Percentiles rank a stretch among this genome's conserved stretches.
phyloP scores from a whole-genome alignment of 2,329 filamentous ascomycete genomes.

The Alternaria rosae region DNA sequence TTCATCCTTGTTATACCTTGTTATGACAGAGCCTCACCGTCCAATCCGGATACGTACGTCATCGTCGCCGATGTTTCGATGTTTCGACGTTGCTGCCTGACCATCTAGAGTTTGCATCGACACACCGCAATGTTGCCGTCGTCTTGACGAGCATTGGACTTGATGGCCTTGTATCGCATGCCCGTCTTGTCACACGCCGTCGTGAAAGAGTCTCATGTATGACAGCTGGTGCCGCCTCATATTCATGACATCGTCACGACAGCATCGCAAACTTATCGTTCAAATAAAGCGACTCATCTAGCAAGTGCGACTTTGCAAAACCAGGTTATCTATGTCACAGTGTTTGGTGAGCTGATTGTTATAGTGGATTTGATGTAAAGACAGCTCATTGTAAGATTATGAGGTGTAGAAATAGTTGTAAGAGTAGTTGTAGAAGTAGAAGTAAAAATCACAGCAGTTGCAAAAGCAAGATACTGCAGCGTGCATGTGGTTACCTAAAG shows the following conservation, averaged over 20 bases:
- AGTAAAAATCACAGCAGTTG: not conserved
- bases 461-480: not conserved
- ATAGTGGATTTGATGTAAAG: rapidly evolving
- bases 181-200: not conserved
- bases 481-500: not conserved
- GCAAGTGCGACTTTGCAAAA: not conserved
- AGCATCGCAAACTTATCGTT: not conserved
- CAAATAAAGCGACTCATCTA: rapidly evolving
- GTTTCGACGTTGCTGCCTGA: not conserved
- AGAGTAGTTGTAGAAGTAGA: not conserved
- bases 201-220: not conserved
- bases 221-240: not conserved
- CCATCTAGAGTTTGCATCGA: not conserved
- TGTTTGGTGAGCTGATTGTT: not conserved
- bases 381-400: not conserved
- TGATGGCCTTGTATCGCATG: not conserved
- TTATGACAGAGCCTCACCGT: not conserved
- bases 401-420: not conserved
- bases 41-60: not conserved
- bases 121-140: not conserved
- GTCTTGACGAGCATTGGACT: rapidly evolving
- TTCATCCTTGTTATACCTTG: not conserved
- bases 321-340: not conserved
- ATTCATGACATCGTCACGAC: not conserved
- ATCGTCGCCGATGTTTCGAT: not conserved